Evolutionary conservation across 2,329 filamentous ascomycete genomes (phyloP), one percentile per base, ranked within the genome.

Genomic region (Diaporthe amygdali): DNA sequence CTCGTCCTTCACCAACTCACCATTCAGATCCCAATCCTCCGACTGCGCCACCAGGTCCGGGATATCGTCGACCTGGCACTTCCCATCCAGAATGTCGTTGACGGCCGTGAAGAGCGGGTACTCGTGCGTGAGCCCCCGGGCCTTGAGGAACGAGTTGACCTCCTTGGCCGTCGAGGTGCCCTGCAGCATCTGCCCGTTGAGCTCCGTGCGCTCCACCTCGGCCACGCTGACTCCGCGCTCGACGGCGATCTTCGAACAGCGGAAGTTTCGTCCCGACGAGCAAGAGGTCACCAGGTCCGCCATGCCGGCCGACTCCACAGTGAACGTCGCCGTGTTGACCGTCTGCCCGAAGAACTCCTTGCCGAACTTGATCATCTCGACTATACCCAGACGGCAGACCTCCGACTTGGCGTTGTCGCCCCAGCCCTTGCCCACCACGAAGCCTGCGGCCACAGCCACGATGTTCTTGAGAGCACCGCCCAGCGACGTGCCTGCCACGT

Each of bases 391-490:
- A 51, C 96, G 93, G 94, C 99, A 98, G 72, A 99, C 92, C 55
- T 96, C 96, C n/a, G 96, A 95, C 85, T 99, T 98, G 75, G 96
- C 96, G 77, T 98, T 99, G 85, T 98, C 95, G 78, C 96, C 96
- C 96, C 96, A 99, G 75, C 96, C 96, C 73, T 96, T 90, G 44
- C 96, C 96, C 75, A 97, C 94, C 54, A 98, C 95, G 82, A 97
- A 99, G 71, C 96, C 96, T 39, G 96, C 95, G 6, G 95, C 96
- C 22, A 99, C 86, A 6, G 96, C 96, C 69, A 99, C 94, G 75
- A 99, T 92, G 85, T 99, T 99, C 88, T 99, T 99, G 76, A 99
- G 86, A 0, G 96, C 96, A 72, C 96, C 96, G 52, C 95, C 93
- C 41, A 99, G 91, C 6, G 96, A 98, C 1, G 98, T 96, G 75